A percentile compares a stretch with the other conserved stretches of the same genome.
phyloP scores from a whole-genome alignment of 2,329 filamentous ascomycete genomes.

The Cryphonectria nitschkei region DNA sequence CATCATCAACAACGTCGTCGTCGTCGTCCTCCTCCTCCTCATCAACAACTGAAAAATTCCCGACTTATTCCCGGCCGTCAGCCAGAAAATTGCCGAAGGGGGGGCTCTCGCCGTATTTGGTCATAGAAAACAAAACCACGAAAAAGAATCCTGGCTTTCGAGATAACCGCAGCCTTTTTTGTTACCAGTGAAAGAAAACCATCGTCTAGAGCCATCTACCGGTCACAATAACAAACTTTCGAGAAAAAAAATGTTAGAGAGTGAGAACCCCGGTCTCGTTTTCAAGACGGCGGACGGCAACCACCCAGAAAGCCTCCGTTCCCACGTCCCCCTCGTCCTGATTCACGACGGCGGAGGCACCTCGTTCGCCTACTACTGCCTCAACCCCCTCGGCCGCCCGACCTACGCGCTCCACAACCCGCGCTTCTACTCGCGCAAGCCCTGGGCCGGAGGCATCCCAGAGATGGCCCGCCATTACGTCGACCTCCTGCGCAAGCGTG shows the following conservation, averaged over 20 bases:
- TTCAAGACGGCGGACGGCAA: constrained; percentile 26
- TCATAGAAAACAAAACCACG: neutral
- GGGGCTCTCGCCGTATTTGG: neutral
- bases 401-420: constrained; percentile 61
- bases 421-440: constrained; percentile 49
- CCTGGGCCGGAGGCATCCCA: constrained; percentile 55
- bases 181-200: too few relatives aligned
- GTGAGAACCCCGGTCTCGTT: constrained; percentile 24
- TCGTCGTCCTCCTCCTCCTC: neutral
- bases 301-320: neutral
- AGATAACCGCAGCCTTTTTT: too few relatives aligned
- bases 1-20: neutral
- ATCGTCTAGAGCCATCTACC: neutral
- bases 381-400: constrained; percentile 51
- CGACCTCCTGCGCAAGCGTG: constrained; percentile 45
- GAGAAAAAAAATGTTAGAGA: constrained; percentile 8
- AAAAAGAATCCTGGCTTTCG: neutral
- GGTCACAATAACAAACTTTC: neutral
- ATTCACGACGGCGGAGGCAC: constrained; percentile 66
- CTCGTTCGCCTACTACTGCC: constrained; percentile 59
- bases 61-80: neutral
- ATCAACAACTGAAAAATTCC: neutral
- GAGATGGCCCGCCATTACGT: constrained; percentile 60
- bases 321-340: constrained; percentile 51
- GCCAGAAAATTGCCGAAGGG: neutral